Evolutionary conservation across 106 monocot genomes (phyloP).

Genomic region (Cymbidium sinense): DNA sequence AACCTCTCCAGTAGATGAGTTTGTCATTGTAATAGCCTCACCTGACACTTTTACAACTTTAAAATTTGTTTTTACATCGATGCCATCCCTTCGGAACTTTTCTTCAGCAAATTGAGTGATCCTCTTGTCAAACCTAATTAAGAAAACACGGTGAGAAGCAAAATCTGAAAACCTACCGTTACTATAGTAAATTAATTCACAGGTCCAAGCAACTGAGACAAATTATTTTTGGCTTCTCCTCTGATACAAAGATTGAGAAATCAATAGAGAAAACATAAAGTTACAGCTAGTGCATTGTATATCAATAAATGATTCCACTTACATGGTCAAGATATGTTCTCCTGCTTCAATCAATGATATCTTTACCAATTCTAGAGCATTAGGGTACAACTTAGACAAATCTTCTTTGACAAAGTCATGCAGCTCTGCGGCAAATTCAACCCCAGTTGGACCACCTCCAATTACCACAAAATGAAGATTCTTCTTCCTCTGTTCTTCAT

Average conservation of each 20-base stretch:
- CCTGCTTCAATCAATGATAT: constrained; percentile 82
- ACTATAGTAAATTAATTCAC: neutral
- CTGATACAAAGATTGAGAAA: neutral
- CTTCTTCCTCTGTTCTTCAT: constrained; percentile 64
- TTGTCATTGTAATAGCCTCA: constrained; percentile 54
- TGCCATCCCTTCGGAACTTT: constrained; percentile 70
- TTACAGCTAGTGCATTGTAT: neutral
- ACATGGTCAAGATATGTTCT: constrained; percentile 84
- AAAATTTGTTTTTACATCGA: constrained; percentile 55
- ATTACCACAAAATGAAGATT: constrained; percentile 76
- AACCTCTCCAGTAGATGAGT: constrained; percentile 22
- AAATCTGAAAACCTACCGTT: neutral
- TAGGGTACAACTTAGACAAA: constrained; percentile 66
- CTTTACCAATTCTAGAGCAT: constrained; percentile 45
- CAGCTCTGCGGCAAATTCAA: constrained; percentile 85
- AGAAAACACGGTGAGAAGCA: neutral
- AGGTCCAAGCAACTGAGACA: neutral
- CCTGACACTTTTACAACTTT: constrained; percentile 62
- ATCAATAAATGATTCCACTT: constrained; percentile 12
- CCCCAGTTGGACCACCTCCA: constrained; percentile 91
- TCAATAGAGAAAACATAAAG: neutral
- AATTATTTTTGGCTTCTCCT: neutral
- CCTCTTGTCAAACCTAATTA: constrained; percentile 62
- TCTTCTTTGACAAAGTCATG: constrained; percentile 81
- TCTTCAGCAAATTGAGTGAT: constrained; percentile 64